A percentile compares a stretch with the other conserved stretches of the same genome.
phyloP scores from a whole-genome alignment of 768 basidiomycete species.

The Mycena kentingensis region DNA sequence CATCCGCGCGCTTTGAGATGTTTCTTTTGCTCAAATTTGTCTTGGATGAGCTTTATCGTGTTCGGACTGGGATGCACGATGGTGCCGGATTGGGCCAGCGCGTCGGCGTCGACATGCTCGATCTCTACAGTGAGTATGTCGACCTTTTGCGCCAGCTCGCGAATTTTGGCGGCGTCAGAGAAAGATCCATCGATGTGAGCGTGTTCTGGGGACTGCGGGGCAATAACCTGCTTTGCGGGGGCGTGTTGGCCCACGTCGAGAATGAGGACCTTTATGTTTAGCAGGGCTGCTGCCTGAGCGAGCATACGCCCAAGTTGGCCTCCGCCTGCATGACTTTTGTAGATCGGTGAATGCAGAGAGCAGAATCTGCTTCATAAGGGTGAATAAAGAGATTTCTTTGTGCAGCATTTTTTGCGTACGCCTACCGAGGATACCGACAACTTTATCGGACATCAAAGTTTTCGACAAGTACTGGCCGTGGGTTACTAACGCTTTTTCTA shows the following conservation, averaged over 20 bases:
- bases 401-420: slow-evolving; percentile 32
- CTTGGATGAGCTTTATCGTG: slow-evolving; percentile 88
- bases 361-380: neutral
- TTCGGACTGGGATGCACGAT: slow-evolving; percentile 74
- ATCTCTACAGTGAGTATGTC: slow-evolving; percentile 95
- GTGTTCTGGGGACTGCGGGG: slow-evolving; percentile 48
- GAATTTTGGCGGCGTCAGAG: slow-evolving; percentile 75
- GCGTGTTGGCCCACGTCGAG: slow-evolving; percentile 79
- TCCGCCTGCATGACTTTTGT: slow-evolving; percentile 61
- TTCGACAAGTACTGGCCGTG: neutral
- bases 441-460: slow-evolving; percentile 33
- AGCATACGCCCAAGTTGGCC: slow-evolving; percentile 99
- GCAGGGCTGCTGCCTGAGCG: slow-evolving; percentile 81
- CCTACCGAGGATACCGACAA: slow-evolving; percentile 56
- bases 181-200: slow-evolving; percentile 90
- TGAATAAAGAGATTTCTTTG: slow-evolving; percentile 3
- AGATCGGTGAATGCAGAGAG: neutral
- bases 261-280: slow-evolving; percentile 81
- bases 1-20: slow-evolving; percentile 66
- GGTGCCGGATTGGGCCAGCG: slow-evolving; percentile 63
- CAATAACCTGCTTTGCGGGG: slow-evolving; percentile 88
- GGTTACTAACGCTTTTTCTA: neutral
- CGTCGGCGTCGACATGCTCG: slow-evolving; percentile 86
- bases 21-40: slow-evolving; percentile 73
- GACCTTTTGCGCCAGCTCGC: slow-evolving; percentile 73